Evolutionary conservation across 2,329 filamentous ascomycete genomes (phyloP).

Genomic region (Fusarium sp.): DNA sequence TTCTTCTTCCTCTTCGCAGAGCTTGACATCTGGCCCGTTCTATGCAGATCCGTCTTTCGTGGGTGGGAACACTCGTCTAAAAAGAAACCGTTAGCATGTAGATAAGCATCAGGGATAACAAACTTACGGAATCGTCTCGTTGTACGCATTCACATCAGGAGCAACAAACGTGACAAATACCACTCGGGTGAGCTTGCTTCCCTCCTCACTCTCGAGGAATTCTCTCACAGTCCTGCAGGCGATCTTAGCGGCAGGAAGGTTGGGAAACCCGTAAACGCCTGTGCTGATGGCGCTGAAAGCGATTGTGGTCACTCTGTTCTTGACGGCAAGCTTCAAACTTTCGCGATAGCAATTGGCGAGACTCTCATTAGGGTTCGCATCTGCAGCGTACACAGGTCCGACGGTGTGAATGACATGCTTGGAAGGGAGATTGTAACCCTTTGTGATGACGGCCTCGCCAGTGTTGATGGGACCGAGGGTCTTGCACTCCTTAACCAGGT

Average conservation of each 20-base stretch:
- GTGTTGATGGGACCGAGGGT: slow-evolving; percentile 77
- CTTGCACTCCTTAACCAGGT: slow-evolving; percentile 76
- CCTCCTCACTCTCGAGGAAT: slow-evolving; percentile 62
- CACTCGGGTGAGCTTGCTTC: slow-evolving; percentile 72
- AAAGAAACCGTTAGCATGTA: neutral
- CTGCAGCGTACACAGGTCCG: slow-evolving; percentile 76
- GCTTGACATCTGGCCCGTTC: slow-evolving; percentile 14
- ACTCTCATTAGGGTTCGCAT: slow-evolving; percentile 57
- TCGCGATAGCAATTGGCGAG: slow-evolving; percentile 73
- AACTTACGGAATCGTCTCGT: slow-evolving; percentile 74
- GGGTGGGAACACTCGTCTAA: slow-evolving; percentile 44
- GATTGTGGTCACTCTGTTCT: slow-evolving; percentile 73
- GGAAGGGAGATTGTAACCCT: slow-evolving; percentile 79
- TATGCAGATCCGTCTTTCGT: neutral
- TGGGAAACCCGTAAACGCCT: slow-evolving; percentile 90
- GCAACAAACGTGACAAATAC: slow-evolving; percentile 86
- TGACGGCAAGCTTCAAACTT: slow-evolving; percentile 77
- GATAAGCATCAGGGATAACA: neutral
- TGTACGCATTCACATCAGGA: slow-evolving; percentile 82
- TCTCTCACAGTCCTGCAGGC: slow-evolving; percentile 70
- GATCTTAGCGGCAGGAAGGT: slow-evolving; percentile 73
- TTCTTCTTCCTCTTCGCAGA: neutral
- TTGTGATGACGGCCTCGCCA: slow-evolving; percentile 85
- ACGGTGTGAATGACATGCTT: slow-evolving; percentile 89
- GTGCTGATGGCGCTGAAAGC: slow-evolving; percentile 90